phyloP scores from a whole-genome alignment of 2,329 filamentous ascomycete species.

The Helminthosporium solani region DNA sequence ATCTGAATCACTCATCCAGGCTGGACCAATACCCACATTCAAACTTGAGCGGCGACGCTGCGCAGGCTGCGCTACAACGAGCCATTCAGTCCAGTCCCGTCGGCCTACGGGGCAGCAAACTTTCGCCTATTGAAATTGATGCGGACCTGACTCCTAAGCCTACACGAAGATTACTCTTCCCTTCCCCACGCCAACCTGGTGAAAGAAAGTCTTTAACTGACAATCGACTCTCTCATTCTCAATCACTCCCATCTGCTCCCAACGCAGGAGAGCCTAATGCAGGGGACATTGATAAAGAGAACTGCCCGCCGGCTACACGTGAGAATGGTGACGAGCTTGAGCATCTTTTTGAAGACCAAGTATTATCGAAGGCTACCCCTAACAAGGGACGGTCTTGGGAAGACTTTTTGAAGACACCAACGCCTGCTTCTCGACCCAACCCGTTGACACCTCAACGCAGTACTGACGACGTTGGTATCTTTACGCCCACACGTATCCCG shows the following conservation, averaged over 20 bases:
- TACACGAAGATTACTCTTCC: constrained; percentile 73
- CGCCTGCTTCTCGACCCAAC: constrained; percentile 39
- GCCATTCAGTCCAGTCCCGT: constrained; percentile 64
- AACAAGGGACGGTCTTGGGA: constrained; percentile 59
- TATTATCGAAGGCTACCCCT: constrained; percentile 56
- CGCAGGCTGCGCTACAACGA: constrained; percentile 48
- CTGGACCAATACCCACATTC: constrained; percentile 9
- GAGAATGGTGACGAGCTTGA: constrained; percentile 56
- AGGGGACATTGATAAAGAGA: constrained; percentile 57
- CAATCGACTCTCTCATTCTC: constrained; percentile 18
- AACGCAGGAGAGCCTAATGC: constrained; percentile 13
- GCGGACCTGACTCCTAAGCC: constrained; percentile 57
- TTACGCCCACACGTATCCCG: constrained; percentile 44
- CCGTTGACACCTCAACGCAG: constrained; percentile 37
- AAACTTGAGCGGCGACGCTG: constrained; percentile 16
- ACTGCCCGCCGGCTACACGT: constrained; percentile 46
- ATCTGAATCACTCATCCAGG: constrained; percentile 10
- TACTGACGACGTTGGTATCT: constrained; percentile 19
- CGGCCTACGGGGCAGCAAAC: constrained; percentile 50
- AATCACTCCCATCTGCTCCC: not conserved
- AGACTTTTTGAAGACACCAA: constrained; percentile 50
- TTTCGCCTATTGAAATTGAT: constrained; percentile 52
- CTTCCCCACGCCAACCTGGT: constrained; percentile 69
- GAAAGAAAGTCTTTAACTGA: constrained; percentile 63
- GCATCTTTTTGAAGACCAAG: constrained; percentile 66